Evolutionary conservation across 192 early-diverging fungal genomes (phyloP).

Genomic region (Funneliformis geosporum): DNA sequence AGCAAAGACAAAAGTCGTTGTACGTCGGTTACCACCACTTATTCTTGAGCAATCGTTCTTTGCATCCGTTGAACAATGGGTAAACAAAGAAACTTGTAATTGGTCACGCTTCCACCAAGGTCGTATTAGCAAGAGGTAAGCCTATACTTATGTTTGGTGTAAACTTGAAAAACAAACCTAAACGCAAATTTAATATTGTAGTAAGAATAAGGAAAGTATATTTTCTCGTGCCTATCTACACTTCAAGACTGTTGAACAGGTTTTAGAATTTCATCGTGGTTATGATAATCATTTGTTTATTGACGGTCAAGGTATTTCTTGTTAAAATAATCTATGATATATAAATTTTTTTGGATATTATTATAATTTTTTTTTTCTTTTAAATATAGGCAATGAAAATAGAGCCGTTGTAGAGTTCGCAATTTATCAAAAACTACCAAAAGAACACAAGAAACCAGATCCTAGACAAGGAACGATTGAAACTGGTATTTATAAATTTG

Average conservation of each 20-base stretch:
- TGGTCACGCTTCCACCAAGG: slow-evolving; percentile 63
- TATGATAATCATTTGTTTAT: slow-evolving; percentile 80
- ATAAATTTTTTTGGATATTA: slow-evolving; percentile 19
- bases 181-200: slow-evolving; percentile 35
- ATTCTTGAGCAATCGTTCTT: slow-evolving; percentile 72
- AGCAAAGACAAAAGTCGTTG: slow-evolving; percentile 68
- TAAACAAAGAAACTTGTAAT: slow-evolving; percentile 48
- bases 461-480: slow-evolving; percentile 78
- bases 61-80: slow-evolving; percentile 60
- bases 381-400: slow-evolving; percentile 62
- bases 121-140: slow-evolving; percentile 74
- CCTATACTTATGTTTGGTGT: not conserved
- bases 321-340: not conserved
- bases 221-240: slow-evolving; percentile 78
- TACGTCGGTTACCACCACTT: slow-evolving; percentile 75
- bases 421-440: slow-evolving; percentile 72
- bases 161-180: not conserved
- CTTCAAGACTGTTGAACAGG: slow-evolving; percentile 66
- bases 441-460: slow-evolving; percentile 63
- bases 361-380: not conserved
- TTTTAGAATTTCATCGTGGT: slow-evolving; percentile 71
- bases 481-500: slow-evolving; percentile 47
- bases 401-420: slow-evolving; percentile 80
- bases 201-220: slow-evolving; percentile 69
- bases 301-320: slow-evolving; percentile 57